Base-by-base conservation (phyloP, 2,329 filamentous ascomycete species). In the Zasmidium citrigriseum region DNA sequence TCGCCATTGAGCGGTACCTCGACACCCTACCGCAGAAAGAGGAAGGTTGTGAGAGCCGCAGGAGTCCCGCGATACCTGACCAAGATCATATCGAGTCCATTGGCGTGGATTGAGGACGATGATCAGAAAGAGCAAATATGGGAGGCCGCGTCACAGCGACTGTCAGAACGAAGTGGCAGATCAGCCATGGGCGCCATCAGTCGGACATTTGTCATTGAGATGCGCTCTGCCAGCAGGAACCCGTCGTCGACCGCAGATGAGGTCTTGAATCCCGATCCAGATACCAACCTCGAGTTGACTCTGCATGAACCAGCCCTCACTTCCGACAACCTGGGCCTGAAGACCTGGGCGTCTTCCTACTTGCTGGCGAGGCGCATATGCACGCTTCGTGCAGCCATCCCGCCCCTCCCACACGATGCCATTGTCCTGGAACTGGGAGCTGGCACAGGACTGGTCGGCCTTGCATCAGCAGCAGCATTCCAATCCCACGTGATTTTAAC, bases 341-440 rank as follows among this genome's bases (percentile, higher is more conserved):
- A 99, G 75, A 99, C 95, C 0, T 98, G 95, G 95, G 91, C 90
- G 0, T 93, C 92, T 0, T 93, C 92, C 0, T 96, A 92, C 70
- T 83, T 96, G 1, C 85, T 98, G 3, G 89, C 93, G 0, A 88
- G 85, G 65, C 86, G 89, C 22, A 82, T 98, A 23, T 69, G 70
- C 49, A 62, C 59, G 2, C 70, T 82, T 18, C 63, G 48, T 20
- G 45, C 60, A 20, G 57, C 59, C 16, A 52, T 69, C 21, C 62
- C 64, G 4, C 27, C 55, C 16, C 45, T 59, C 9, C 47, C 52
- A 20, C 55, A 52, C 23, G 46, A 62, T 46, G 62, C 55, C 22
- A 48, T 60, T 14, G 78, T 83, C 4, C 80, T 98, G 9, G 93
- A 98, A 72, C 82, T 98, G 1, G 95, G 93, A 3, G 88, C 93